Evolutionary conservation across 495 filamentous ascomycete genomes (phyloP), one percentile per base, ranked within the genome.

Genomic region (Hypoxylon perforatum): DNA sequence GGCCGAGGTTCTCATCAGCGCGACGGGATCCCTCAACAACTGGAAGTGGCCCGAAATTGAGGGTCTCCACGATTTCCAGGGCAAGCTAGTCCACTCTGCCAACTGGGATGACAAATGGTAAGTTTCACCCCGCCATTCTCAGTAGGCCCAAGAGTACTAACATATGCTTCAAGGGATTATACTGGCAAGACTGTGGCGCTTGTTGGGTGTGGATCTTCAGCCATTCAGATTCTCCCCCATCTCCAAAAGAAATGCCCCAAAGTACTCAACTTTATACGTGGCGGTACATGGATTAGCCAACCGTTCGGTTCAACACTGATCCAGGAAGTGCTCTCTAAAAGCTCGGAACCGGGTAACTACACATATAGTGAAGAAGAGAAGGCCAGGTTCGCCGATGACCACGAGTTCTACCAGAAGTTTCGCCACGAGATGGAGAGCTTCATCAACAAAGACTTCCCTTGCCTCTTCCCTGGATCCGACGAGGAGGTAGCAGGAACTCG

Each of bases 161-260:
- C 25, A 28, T 28, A 28, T 3, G 25, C 25, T 28, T 28, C 8
- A 28, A 28, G 25, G 25, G 25, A 28, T 8, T 28, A 28, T 28
- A 77, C 84, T 54, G 78, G 76, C 10, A 86, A 87, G 67, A 73
- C 77, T 48, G 81, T 84, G 5, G 79, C 76, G 30, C 39, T 73
- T 25, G 66, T 71, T 28, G 69, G 62, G 8, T 82, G 73, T 64
- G 83, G 39, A 77, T 86, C 61, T 5, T 66, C 65, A 57, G 75
- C 52, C 74, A 84, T 75, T 17, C 86, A 88, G 60, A 78, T 88
- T 25, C 76, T 87, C 12, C 82, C 84, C 74, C 1, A 77, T 86
- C 50, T 70, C 14, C 36, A 38, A 38, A 38, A 38, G 36, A 28
- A 28, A 11, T 38, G 14, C 10, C 36, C 36, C 9, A 2, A 12